A percentile compares a stretch with the other conserved stretches of the same genome.
Conservation (phyloP, 164 flowering plant genomes). For the Nymphaea thermarum region DNA sequence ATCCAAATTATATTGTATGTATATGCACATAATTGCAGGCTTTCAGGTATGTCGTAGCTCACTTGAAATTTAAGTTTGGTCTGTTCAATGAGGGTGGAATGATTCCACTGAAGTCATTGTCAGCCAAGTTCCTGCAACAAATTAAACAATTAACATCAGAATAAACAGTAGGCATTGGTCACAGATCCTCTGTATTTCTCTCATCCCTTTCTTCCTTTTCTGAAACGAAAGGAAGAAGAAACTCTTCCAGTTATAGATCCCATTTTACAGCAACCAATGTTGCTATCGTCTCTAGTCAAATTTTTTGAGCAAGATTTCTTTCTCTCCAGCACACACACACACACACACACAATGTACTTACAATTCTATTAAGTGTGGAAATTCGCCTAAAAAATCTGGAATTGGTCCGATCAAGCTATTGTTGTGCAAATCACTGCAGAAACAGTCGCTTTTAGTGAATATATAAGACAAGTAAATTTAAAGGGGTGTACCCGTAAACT, state of each 20-base stretch:
- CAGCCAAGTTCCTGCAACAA: neutral
- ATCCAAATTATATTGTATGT: too few relatives aligned
- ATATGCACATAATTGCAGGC: too few relatives aligned
- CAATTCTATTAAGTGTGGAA: neutral
- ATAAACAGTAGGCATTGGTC: neutral
- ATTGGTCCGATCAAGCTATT: neutral
- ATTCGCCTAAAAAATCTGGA: neutral
- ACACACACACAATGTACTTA: neutral
- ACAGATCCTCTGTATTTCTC: neutral
- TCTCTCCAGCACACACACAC: neutral
- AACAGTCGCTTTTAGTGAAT: neutral
- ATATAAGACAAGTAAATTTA: neutral
- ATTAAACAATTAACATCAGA: neutral
- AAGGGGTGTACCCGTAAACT: neutral
- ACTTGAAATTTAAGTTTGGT: too few relatives aligned
- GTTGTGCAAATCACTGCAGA: conserved; percentile 1
- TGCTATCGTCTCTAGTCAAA: too few relatives aligned
- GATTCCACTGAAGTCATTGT: neutral
- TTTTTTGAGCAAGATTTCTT: too few relatives aligned
- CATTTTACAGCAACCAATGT: neutral
- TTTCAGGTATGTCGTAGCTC: too few relatives aligned
- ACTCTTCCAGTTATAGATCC: neutral
- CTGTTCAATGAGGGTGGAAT: too few relatives aligned
- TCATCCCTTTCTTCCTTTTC: neutral
- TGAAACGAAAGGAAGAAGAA: neutral